Evolutionary conservation across 2,329 filamentous ascomycete genomes (phyloP).

Genomic region (Rosellinia necatrix): DNA sequence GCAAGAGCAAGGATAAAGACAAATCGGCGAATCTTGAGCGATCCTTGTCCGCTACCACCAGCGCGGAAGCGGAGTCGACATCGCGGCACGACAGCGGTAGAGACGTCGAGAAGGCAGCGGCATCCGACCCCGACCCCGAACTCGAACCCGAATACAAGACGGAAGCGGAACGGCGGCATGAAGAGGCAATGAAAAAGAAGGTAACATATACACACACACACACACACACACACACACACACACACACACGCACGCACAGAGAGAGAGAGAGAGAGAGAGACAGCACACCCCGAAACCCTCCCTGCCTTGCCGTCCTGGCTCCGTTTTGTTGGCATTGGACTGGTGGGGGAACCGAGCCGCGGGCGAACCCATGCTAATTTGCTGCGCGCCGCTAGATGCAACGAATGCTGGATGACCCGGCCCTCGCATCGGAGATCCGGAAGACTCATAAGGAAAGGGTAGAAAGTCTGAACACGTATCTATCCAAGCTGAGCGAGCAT

Average conservation of each 20-base stretch:
- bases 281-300: too few relatives aligned
- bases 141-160: slow-evolving; percentile 64
- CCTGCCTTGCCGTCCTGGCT: not conserved
- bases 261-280: not conserved
- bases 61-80: slow-evolving; percentile 40
- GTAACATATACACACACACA: too few relatives aligned
- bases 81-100: slow-evolving; percentile 26
- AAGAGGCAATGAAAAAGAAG: slow-evolving; percentile 80
- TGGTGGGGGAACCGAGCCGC: slow-evolving; percentile 18
- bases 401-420: slow-evolving; percentile 69
- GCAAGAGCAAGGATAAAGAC: slow-evolving; percentile 47
- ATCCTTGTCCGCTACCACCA: slow-evolving; percentile 45
- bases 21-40: slow-evolving; percentile 49
- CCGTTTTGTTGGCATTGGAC: not conserved
- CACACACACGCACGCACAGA: not conserved
- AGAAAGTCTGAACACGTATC: slow-evolving; percentile 91
- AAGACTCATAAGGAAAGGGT: slow-evolving; percentile 98
- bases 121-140: slow-evolving; percentile 37
- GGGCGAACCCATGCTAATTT: too few relatives aligned
- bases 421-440: slow-evolving; percentile 71
- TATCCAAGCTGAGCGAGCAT: slow-evolving; percentile 91
- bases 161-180: slow-evolving; percentile 78
- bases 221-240: not conserved
- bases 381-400: slow-evolving; percentile 64
- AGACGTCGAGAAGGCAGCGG: slow-evolving; percentile 40